A percentile compares a stretch with the other conserved stretches of the same genome.
Conservation (phyloP, 768 basidiomycete species). For the Lentinus brumalis region DNA sequence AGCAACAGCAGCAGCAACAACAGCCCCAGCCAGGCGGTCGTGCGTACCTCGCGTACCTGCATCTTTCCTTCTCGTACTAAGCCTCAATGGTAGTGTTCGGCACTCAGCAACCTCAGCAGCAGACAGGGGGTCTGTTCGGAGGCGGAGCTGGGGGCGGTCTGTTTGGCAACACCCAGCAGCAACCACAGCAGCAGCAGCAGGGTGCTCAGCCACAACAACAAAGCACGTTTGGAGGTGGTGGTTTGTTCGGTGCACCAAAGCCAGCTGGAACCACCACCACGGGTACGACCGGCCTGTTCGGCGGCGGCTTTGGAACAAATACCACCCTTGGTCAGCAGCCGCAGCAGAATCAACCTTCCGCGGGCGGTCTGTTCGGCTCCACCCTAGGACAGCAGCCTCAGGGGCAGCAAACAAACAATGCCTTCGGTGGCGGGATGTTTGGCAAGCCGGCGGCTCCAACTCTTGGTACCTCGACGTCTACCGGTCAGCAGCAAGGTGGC, state of each 20-base stretch:
- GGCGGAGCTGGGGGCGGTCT: slow-evolving; percentile 28
- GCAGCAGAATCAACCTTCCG: slow-evolving; percentile 32
- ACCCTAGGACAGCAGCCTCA: slow-evolving; percentile 45
- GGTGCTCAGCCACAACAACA: slow-evolving; percentile 22
- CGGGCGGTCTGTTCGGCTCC: slow-evolving; percentile 49
- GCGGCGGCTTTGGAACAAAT: slow-evolving; percentile 37
- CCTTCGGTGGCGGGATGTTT: slow-evolving; percentile 53
- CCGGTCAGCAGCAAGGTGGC: slow-evolving; percentile 38
- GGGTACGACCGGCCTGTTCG: slow-evolving; percentile 33
- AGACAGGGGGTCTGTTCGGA: slow-evolving; percentile 40
- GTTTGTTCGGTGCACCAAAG: slow-evolving; percentile 20
- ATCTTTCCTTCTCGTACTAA: not conserved
- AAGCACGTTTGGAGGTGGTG: slow-evolving; percentile 14
- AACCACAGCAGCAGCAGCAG: slow-evolving; percentile 10
- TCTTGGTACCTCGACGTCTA: slow-evolving; percentile 46
- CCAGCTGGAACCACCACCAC: slow-evolving; percentile 41
- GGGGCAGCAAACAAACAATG: slow-evolving; percentile 39
- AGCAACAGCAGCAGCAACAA: slow-evolving; percentile 23
- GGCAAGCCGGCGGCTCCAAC: slow-evolving; percentile 52
- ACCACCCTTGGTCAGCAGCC: slow-evolving; percentile 44
- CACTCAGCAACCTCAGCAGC: slow-evolving; percentile 14
- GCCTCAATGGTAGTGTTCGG: slow-evolving; percentile 22
- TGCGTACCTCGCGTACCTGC: slow-evolving; percentile 8
- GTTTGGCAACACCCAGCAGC: slow-evolving; percentile 22
- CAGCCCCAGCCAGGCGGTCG: slow-evolving; percentile 23